Conservation (phyloP, 2,329 filamentous ascomycete species). For the Penicillium glabrum region DNA sequence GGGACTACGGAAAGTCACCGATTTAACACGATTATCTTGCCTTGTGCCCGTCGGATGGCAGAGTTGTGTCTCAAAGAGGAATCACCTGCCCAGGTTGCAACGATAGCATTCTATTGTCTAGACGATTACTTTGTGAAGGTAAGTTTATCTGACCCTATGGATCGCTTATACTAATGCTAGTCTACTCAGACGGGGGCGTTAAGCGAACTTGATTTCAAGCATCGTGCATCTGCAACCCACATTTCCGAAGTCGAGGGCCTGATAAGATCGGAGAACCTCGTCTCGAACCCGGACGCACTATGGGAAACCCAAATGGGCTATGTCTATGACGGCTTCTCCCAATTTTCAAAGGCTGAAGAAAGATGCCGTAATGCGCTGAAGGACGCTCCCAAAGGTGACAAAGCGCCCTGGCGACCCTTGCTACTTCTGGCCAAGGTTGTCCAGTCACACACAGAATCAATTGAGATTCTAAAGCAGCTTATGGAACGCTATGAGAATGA, state of each 20-base stretch:
- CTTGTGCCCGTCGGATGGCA: background rate
- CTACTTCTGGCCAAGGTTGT: constrained; percentile 16
- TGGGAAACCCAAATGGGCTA: constrained; percentile 26
- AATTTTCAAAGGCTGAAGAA: constrained; percentile 15
- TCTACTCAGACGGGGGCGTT: too few species aligned
- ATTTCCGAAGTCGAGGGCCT: background rate
- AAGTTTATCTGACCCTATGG: too few species aligned
- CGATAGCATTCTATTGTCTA: too few species aligned
- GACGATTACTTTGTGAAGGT: too few species aligned
- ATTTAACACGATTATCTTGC: background rate
- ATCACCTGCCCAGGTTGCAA: background rate
- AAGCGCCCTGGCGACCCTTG: constrained; percentile 22
- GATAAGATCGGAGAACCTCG: too few species aligned
- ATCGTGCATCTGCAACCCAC: background rate
- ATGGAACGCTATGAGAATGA: constrained; percentile 2
- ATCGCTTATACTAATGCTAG: too few species aligned
- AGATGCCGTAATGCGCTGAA: constrained; percentile 20
- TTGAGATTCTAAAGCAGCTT: constrained; percentile 6
- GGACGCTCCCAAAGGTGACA: constrained; percentile 2
- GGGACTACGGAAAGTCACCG: background rate
- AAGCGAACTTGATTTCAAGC: too few species aligned
- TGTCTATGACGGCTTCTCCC: constrained; percentile 14
- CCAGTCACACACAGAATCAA: background rate
- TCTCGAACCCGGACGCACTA: constrained; percentile 5
- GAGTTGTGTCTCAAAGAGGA: background rate